Percentiles rank a stretch among this genome's conserved stretches.
Evolutionary conservation across 2,329 filamentous ascomycete species (phyloP).

Genomic region (Fusarium dlaminii): DNA sequence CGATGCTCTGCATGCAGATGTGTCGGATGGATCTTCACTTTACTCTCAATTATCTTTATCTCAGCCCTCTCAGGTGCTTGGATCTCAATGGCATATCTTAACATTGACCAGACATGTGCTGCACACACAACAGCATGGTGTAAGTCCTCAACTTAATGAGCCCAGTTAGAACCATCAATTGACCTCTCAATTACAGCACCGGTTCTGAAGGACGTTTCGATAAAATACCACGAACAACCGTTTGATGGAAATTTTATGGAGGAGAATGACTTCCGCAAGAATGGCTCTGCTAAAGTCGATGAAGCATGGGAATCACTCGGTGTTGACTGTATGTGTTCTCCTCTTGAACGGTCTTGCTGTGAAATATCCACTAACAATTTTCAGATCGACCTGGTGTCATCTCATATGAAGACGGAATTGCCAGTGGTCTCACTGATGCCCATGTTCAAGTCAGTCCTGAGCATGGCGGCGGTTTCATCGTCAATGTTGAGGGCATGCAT

Average conservation of each 20-base stretch:
- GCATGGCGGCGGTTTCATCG: conserved; percentile 67
- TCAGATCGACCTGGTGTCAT: conserved; percentile 60
- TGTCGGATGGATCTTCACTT: conserved; percentile 8
- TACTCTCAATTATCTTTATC: conserved; percentile 15
- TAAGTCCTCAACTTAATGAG: conserved; percentile 34
- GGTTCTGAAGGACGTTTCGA: conserved; percentile 46
- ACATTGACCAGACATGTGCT: conserved; percentile 38
- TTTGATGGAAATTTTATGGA: conserved; percentile 68
- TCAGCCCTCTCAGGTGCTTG: conserved; percentile 34
- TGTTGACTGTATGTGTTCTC: conserved; percentile 54
- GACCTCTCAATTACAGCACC: conserved; percentile 41
- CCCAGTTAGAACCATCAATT: not conserved
- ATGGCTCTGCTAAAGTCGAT: conserved; percentile 63
- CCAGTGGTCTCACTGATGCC: conserved; percentile 60
- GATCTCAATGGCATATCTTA: conserved; percentile 32
- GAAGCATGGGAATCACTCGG: conserved; percentile 61
- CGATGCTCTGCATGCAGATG: conserved; percentile 27
- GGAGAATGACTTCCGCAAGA: conserved; percentile 62
- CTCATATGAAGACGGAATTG: conserved; percentile 57
- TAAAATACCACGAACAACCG: conserved; percentile 45
- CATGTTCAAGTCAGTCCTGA: conserved; percentile 65
- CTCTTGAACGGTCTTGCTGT: too few species aligned
- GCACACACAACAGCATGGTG: conserved; percentile 51
- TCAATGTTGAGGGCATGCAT: conserved; percentile 66
- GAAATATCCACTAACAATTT: not conserved